Evolutionary conservation across 2,329 filamentous ascomycete species (phyloP).

Genomic region (Diaporthe sp.): DNA sequence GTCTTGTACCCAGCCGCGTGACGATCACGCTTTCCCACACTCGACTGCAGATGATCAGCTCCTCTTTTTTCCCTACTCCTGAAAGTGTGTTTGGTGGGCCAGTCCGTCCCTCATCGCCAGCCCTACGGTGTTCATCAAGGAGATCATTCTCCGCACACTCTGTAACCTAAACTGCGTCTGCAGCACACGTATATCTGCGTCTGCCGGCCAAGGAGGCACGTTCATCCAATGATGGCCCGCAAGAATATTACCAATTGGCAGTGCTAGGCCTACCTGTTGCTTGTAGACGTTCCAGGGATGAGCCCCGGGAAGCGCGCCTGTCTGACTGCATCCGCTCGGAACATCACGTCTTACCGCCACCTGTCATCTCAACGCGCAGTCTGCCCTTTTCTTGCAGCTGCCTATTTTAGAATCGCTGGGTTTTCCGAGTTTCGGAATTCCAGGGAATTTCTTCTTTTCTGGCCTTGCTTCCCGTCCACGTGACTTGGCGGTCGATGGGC

Average conservation of each 20-base stretch:
- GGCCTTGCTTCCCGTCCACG: slow-evolving; percentile 4
- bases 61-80: slow-evolving; percentile 15
- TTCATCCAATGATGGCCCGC: slow-evolving; percentile 1
- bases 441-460: not conserved
- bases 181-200: not conserved
- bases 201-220: not conserved
- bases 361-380: slow-evolving; percentile 19
- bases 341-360: slow-evolving; percentile 27
- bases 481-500: slow-evolving; percentile 41
- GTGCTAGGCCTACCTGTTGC: not conserved
- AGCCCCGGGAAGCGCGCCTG: not conserved
- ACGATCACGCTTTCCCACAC: slow-evolving; percentile 13
- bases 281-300: slow-evolving; percentile 1
- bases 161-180: not conserved
- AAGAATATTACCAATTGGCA: not conserved
- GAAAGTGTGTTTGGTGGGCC: slow-evolving; percentile 24
- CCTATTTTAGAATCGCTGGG: not conserved
- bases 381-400: not conserved
- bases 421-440: not conserved
- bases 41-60: slow-evolving; percentile 10
- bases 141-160: slow-evolving; percentile 21
- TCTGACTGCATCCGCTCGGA: slow-evolving; percentile 14
- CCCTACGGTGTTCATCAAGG: slow-evolving; percentile 21
- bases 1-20: slow-evolving; percentile 1
- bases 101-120: slow-evolving; percentile 15